Evolutionary conservation across 2,329 filamentous ascomycete genomes (phyloP), one percentile per base, ranked within the genome.

Genomic region (Pseudogymnoascus verrucosus): DNA sequence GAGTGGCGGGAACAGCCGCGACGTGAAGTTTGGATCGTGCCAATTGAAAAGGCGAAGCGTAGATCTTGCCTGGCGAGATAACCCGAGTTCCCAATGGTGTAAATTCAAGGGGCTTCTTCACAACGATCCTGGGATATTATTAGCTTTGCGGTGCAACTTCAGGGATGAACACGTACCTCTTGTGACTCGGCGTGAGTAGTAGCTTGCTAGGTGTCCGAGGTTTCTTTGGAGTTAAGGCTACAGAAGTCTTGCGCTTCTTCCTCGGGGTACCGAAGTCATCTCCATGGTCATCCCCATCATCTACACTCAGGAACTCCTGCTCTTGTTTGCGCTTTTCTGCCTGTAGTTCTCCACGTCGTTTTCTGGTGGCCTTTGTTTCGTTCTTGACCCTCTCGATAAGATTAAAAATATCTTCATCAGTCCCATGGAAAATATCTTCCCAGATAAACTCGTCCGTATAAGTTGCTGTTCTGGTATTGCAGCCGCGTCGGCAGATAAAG

Each of bases 371-470:
- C 71, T 90, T 92, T 12, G 95, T 96, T 63, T 86, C 84, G 39
- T 78, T 82, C 71, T 89, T 84, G 14, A 97, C 82, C 66, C 63
- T 64, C 37, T 70, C 47, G 7, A 68, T 61, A 44, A 74, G 64
- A 6, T 61, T 54, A 2, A 67, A 59, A 10, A 74, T 64, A 12
- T 71, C 68, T 16, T 69, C 68, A 37, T 72, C 68, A 4, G 62
- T 70, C 1, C 65, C 65, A 36, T 78, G 80, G 69, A 91, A 96
- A 1, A 96, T 77, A 47, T 96, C 86, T 72, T 97, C 92, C 95
- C 95, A 99, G 1, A 84, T 74, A 68, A 99, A 96, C 70, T 97
- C 92, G 12, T 95, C 86, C 0, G 93, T 97, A 73, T 98, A 99
- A 21, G 87, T 92, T 19, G 91, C 89, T 23, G 93, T 96, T 64